These are phyloP conservation scores for Gomphus bonarii DNA, from an alignment of 1,284 basidiomycete genomes.

Conservation along the genomic window DNA sequence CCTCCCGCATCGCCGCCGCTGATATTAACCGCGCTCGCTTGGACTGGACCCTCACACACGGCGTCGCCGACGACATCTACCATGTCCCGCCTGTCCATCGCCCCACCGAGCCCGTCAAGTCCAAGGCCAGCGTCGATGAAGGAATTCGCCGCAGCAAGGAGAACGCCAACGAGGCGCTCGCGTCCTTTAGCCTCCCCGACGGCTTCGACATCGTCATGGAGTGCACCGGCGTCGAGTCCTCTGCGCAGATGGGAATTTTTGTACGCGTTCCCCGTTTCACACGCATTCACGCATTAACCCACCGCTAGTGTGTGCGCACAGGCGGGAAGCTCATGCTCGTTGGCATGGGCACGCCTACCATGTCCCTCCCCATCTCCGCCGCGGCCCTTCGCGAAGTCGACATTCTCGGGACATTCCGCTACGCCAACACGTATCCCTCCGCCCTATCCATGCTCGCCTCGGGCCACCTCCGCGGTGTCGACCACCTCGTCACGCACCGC, in stretches of 20 bases:
- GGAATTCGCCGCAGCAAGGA: constrained; percentile 60
- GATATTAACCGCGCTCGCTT: constrained; percentile 80
- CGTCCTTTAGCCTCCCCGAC: constrained; percentile 46
- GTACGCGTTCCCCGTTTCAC: constrained; percentile 25
- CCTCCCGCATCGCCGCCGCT: constrained; percentile 63
- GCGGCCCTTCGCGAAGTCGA: constrained; percentile 88
- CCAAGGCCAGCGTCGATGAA: constrained; percentile 30
- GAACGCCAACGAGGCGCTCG: constrained; percentile 41
- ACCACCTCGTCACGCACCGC: constrained; percentile 75
- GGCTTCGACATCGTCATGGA: constrained; percentile 92
- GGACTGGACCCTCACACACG: constrained; percentile 61
- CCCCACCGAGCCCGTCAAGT: not conserved
- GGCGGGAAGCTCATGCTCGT: constrained; percentile 89
- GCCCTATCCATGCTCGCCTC: constrained; percentile 72
- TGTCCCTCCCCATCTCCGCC: constrained; percentile 72
- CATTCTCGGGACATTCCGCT: constrained; percentile 85
- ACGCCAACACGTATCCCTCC: constrained; percentile 80
- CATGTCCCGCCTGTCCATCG: constrained; percentile 40
- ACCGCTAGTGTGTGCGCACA: constrained; percentile 55
- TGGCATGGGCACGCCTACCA: constrained; percentile 87
- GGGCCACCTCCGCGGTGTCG: constrained; percentile 51
- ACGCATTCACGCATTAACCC: constrained; percentile 10
- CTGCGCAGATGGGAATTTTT: constrained; percentile 81
- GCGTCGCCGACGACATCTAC: constrained; percentile 69
- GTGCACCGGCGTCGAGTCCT: constrained; percentile 88